Evolutionary conservation across 495 filamentous ascomycete genomes (phyloP).

Genomic region (Parachaetomium inaequale): DNA sequence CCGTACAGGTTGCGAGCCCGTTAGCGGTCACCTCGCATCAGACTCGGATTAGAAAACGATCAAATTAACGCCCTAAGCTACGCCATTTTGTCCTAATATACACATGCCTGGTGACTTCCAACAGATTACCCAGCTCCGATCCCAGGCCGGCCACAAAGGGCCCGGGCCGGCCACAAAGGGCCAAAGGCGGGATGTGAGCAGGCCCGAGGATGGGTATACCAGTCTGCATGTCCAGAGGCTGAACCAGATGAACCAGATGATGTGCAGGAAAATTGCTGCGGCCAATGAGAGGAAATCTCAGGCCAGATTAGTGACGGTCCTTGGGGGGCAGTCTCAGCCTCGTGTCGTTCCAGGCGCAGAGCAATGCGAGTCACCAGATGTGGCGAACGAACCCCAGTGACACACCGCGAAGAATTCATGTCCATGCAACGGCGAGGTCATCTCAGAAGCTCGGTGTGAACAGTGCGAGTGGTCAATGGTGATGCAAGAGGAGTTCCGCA

Average conservation of each 20-base stretch:
- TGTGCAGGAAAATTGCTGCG: neutral
- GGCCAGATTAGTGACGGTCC: neutral
- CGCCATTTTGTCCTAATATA: slow-evolving; percentile 1
- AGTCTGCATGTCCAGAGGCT: neutral
- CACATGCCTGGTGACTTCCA: neutral
- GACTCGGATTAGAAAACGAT: neutral
- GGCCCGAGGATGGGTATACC: neutral
- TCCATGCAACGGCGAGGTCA: neutral
- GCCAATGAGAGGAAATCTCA: neutral
- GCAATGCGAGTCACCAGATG: slow-evolving; percentile 2
- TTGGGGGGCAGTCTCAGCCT: neutral
- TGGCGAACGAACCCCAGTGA: neutral
- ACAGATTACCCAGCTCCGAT: neutral
- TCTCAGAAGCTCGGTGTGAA: neutral
- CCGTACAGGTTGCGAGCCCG: too few species aligned
- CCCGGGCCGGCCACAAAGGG: too few species aligned
- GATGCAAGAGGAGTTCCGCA: neutral
- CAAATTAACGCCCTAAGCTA: neutral
- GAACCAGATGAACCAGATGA: neutral
- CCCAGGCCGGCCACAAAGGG: neutral
- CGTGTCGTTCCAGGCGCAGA: slow-evolving; percentile 6
- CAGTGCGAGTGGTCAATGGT: neutral
- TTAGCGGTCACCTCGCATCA: too few species aligned
- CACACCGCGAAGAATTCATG: neutral
- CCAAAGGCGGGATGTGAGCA: neutral